Evolutionary conservation across 2,329 filamentous ascomycete genomes (phyloP).

Genomic region (Didymella pomorum): DNA sequence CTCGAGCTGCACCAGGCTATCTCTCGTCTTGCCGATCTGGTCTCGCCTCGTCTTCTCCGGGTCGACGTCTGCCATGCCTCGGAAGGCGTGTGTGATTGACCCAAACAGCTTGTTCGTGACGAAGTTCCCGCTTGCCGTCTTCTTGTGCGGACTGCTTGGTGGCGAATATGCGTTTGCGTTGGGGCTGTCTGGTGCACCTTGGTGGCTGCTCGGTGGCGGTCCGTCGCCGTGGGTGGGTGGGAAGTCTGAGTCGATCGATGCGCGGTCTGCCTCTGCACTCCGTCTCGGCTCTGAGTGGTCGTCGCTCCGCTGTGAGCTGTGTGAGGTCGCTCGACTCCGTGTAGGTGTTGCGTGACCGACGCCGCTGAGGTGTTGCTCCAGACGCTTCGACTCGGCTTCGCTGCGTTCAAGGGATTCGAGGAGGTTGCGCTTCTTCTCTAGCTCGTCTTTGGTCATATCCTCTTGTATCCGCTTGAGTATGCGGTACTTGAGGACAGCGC

Average conservation of each 20-base stretch:
- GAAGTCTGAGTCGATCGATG: constrained; percentile 95
- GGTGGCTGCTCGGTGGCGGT: constrained; percentile 68
- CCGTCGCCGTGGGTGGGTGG: constrained; percentile 85
- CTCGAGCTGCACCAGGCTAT: constrained; percentile 82
- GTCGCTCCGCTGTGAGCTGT: constrained; percentile 57
- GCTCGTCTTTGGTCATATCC: constrained; percentile 93
- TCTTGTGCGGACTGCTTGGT: constrained; percentile 67
- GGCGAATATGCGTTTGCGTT: constrained; percentile 31
- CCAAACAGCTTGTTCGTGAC: constrained; percentile 95
- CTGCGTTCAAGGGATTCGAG: constrained; percentile 92
- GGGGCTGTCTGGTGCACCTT: constrained; percentile 66
- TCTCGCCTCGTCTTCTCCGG: constrained; percentile 91
- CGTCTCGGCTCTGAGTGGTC: constrained; percentile 44
- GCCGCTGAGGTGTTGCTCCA: constrained; percentile 88
- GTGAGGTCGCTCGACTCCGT: constrained; percentile 73
- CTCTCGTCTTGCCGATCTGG: constrained; percentile 93
- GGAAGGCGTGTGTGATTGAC: constrained; percentile 91
- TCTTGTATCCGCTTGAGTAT: constrained; percentile 95
- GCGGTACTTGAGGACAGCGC: constrained; percentile 85
- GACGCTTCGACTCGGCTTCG: constrained; percentile 88
- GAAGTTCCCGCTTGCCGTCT: constrained; percentile 80
- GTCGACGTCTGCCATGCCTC: constrained; percentile 95
- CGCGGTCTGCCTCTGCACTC: constrained; percentile 74
- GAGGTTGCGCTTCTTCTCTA: constrained; percentile 82
- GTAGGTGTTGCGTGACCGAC: constrained; percentile 68